Percentiles rank a stretch among this genome's conserved stretches.
Conservation (phyloP, 345 rosid species). For the Laguncularia racemosa region DNA sequence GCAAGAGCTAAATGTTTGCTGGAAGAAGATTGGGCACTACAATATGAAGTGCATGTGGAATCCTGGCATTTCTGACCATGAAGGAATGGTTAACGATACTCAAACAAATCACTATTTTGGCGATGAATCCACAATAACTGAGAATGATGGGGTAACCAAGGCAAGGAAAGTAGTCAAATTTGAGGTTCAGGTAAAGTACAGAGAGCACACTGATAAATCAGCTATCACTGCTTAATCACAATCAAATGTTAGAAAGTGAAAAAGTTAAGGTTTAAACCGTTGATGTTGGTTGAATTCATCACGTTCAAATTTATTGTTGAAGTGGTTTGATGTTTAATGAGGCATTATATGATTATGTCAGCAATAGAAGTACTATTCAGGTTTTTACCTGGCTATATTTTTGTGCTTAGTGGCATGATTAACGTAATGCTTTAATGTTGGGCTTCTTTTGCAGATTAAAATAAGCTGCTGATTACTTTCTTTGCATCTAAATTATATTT, state of each 20-base stretch:
- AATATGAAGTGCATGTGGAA: slow-evolving; percentile 98
- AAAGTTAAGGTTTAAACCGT: too few relatives aligned
- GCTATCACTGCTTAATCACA: background rate
- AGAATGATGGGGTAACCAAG: slow-evolving; percentile 45
- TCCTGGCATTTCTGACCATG: slow-evolving; percentile 50
- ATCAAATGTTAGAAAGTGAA: too few relatives aligned
- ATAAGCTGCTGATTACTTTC: background rate
- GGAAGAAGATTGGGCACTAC: slow-evolving; percentile 99
- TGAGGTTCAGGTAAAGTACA: slow-evolving; percentile 74
- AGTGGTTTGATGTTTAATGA: too few relatives aligned
- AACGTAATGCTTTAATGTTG: too few relatives aligned
- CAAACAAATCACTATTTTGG: slow-evolving; percentile 57
- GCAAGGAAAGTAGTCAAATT: slow-evolving; percentile 75
- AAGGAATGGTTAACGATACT: slow-evolving; percentile 57
- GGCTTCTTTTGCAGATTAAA: too few relatives aligned
- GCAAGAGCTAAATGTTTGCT: slow-evolving; percentile 81
- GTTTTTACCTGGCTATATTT: too few relatives aligned
- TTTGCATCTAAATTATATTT: background rate
- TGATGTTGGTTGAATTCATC: background rate
- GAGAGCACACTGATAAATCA: background rate
- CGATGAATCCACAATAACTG: slow-evolving; percentile 57
- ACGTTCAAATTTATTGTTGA: too few relatives aligned
- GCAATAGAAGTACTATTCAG: too few relatives aligned
- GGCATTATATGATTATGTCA: too few relatives aligned
- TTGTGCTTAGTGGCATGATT: too few relatives aligned